These are phyloP conservation scores for Cordyceps sp. DNA, from an alignment of 2,329 filamentous ascomycete species.

Conservation along the genomic window DNA sequence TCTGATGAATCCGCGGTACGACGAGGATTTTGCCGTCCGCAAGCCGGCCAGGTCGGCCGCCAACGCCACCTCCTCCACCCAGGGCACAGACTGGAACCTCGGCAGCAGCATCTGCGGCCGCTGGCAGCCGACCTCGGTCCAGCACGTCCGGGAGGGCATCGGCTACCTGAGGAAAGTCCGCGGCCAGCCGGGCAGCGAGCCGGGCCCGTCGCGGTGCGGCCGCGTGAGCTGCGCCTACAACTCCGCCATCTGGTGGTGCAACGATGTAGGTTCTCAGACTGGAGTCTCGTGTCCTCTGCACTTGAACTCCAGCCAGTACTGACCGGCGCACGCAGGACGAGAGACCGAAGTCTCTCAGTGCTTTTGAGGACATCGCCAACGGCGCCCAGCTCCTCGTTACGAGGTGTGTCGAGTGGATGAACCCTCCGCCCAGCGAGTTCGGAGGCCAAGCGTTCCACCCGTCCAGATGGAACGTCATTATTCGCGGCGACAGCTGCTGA, in stretches of 20 bases:
- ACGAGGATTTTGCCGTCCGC: conserved; percentile 3
- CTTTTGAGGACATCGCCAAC: neutral
- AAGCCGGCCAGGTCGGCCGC: neutral
- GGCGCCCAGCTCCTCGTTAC: conserved; percentile 1
- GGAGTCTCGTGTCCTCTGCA: neutral
- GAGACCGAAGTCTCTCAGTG: neutral
- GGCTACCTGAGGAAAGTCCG: neutral
- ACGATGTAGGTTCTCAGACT: neutral
- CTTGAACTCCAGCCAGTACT: too few species aligned
- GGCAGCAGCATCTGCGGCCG: neutral
- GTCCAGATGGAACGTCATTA: conserved; percentile 1
- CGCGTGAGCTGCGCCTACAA: conserved; percentile 1
- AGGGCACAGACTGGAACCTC: neutral
- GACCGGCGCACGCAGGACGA: neutral
- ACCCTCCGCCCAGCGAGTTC: neutral
- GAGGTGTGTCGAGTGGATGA: conserved; percentile 1
- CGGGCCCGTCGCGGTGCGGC: neutral
- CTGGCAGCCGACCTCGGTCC: neutral
- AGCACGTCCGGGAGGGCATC: conserved; percentile 1
- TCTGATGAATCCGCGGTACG: conserved; percentile 6
- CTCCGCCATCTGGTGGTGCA: conserved; percentile 3
- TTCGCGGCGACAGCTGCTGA: neutral
- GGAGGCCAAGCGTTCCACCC: conserved; percentile 1
- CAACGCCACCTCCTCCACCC: neutral
- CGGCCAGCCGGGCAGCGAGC: neutral